These are phyloP conservation scores for Colletotrichum sp. DNA, from an alignment of 2,329 filamentous ascomycete species.

Conservation along the genomic window DNA sequence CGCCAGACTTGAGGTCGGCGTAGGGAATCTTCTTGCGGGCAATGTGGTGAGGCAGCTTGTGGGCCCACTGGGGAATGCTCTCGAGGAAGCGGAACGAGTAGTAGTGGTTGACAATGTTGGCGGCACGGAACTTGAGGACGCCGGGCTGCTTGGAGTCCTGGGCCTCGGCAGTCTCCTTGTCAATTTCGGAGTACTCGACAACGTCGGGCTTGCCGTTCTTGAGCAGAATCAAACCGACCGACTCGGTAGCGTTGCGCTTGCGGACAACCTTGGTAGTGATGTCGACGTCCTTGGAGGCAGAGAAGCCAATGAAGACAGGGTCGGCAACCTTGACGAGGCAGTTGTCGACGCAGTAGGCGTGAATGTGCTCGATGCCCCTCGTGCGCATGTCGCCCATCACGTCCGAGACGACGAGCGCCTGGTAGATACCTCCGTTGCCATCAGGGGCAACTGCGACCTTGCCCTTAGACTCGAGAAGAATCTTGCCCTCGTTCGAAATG, in stretches of 20 bases:
- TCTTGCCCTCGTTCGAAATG: conserved; percentile 97
- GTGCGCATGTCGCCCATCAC: conserved; percentile 87
- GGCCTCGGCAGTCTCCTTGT: conserved; percentile 85
- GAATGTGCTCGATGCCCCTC: conserved; percentile 91
- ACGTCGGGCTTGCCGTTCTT: conserved; percentile 98
- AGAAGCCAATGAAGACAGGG: conserved; percentile 93
- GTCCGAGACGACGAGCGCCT: conserved; percentile 81
- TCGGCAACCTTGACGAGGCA: conserved; percentile 99
- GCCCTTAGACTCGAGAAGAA: conserved; percentile 87
- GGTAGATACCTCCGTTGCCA: conserved; percentile 96
- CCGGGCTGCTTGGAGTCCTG: conserved; percentile 80
- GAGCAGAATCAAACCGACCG: conserved; percentile 89
- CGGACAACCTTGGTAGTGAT: conserved; percentile 99
- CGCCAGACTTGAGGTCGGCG: conserved; percentile 77
- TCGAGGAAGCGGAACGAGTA: conserved; percentile 95
- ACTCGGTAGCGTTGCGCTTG: conserved; percentile 95
- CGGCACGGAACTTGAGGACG: conserved; percentile 93
- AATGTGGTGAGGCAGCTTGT: conserved; percentile 91
- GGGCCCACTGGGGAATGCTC: conserved; percentile 83
- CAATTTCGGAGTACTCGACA: conserved; percentile 98
- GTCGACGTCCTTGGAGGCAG: conserved; percentile 85
- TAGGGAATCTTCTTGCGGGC: conserved; percentile 98
- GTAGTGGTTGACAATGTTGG: conserved; percentile 99
- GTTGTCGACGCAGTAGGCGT: conserved; percentile 98
- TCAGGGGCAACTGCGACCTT: conserved; percentile 95